A percentile compares a stretch with the other conserved stretches of the same genome.
These are phyloP conservation scores for Neurospora sp. DNA, from an alignment of 2,329 filamentous ascomycete species.

Conservation along the genomic window DNA sequence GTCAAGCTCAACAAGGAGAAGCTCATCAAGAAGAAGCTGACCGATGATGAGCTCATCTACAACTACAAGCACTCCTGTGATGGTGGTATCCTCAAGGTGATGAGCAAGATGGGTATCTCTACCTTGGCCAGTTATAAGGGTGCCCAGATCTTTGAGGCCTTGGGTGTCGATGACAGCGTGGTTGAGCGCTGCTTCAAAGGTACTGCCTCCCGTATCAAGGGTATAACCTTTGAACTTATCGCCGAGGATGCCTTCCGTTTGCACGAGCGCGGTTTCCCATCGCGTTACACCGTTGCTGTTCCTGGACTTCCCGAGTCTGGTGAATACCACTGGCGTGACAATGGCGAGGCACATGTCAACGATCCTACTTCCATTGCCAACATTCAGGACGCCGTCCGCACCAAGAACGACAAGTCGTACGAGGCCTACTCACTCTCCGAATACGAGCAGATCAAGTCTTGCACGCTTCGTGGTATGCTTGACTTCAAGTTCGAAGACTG, in stretches of 20 bases:
- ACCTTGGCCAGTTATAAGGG: conserved; percentile 95
- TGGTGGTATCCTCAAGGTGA: conserved; percentile 94
- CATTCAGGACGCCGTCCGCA: conserved; percentile 90
- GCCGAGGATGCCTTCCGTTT: conserved; percentile 91
- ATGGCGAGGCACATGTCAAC: conserved; percentile 90
- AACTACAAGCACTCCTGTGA: conserved; percentile 98
- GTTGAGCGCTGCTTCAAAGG: conserved; percentile 93
- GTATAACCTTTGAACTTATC: conserved; percentile 86
- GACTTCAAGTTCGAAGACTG: conserved; percentile 93
- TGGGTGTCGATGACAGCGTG: conserved; percentile 84
- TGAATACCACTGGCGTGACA: conserved; percentile 97
- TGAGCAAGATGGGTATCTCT: conserved; percentile 99
- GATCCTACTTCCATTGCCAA: conserved; percentile 92
- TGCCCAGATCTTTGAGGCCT: conserved; percentile 93
- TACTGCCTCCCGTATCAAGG: conserved; percentile 88
- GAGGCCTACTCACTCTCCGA: conserved; percentile 89
- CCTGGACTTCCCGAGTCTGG: conserved; percentile 83
- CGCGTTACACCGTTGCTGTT: conserved; percentile 64
- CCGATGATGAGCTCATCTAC: conserved; percentile 71
- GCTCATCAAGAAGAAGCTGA: conserved; percentile 81
- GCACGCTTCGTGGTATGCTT: conserved; percentile 84
- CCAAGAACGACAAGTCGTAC: conserved; percentile 97
- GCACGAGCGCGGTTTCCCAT: conserved; percentile 87
- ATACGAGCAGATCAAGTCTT: conserved; percentile 94
- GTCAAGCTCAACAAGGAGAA: conserved; percentile 92